Evolutionary conservation across 2,329 filamentous ascomycete genomes (phyloP), one percentile per base, ranked within the genome.

Genomic region (Fusarium phyllophilum): DNA sequence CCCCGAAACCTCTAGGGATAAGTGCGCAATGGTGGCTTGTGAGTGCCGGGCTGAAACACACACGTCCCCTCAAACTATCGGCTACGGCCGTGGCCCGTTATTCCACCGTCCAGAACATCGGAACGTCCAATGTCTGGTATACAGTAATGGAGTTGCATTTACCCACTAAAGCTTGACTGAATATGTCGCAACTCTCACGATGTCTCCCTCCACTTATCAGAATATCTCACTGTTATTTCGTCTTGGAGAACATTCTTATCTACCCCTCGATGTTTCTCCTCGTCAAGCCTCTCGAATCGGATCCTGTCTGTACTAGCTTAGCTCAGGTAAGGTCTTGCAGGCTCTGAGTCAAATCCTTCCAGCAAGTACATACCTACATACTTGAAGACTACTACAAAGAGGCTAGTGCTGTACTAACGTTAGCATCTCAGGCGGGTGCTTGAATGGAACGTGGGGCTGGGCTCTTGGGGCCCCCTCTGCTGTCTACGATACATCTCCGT

Each of bases 31-130:
- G 33, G 66, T 74, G 66, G 71, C 70, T 74, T 68, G 70, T 72
- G 67, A 72, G 62, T 74, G 63, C 71, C 58, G 62, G 71, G 71
- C 71, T 74, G 71, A 74, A 74, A 74, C 71, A 70, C 60, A 52
- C 45, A 57, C 22, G 39, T 45, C 45, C 66, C 57, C 64, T 60
- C 64, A 63, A 73, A 62, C 55, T 39, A 46, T 67, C 66, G 56
- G 67, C 45, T 62, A 61, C 26, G 52, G 57, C 65, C 57, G 44
- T 65, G 31, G 34, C 52, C 55, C 65, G 26, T 65, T 41, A 41
- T 51, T 66, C 42, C 38, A 55, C 24, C 51, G 49, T 44, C 48
- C 36, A 45, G 36, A 66, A 33, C 44, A 70, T 52, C 52, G 58
- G 65, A 69, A 69, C 65, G 17, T 64, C 42, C 24, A 64, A 45